Base-by-base conservation (phyloP, 805 yeast genomes). In the Yarrowia hollandica region DNA sequence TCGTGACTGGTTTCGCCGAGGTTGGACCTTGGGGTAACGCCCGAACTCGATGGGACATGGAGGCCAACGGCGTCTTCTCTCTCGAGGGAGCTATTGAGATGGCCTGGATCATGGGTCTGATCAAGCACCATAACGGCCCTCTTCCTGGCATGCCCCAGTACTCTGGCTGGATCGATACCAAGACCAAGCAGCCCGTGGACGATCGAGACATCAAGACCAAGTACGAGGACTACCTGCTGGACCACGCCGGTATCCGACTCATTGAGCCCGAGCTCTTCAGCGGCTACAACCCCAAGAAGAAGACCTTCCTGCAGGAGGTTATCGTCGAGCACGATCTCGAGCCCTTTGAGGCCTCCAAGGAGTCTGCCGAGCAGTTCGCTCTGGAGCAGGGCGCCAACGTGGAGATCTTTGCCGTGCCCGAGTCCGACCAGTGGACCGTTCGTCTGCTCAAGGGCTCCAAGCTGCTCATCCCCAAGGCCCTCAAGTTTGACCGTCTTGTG, bases 11-110 rank as follows among this genome's bases (percentile, higher is more conserved):
- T 76, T 94, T 92, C 78, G 79, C 97, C 64, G 99, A 94, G 77
- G 98, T 94, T 67, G 95, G 97, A 71, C 99, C 99, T 69, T 95
- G 97, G 96, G 99, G 99, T 82, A 90, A 91, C 73, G 77, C 99
- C 34, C 88, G 98, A 82, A 94, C 99, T 60, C 84, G 99, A 81
- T 94, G 99, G 99, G 98, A 94, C 76, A 94, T 94, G 96, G 99
- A 94, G 78, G 89, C 97, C 44, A 66, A 74, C 62, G 99, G 99
- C 69, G 90, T 88, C 71, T 94, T 94, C 76, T 91, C 97, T 9
- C 78, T 94, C 67, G 99, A 94, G 77, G 99, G 99, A 70, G 87
- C 97, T 71, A 86, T 94, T 71, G 99, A 94, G 78, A 91, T 94
- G 96, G 98, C 99, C 52, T 94, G 98, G 97, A 91, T 94, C 68